Evolutionary conservation across 345 rosid genomes (phyloP).

Genomic region (Salix dunnii): DNA sequence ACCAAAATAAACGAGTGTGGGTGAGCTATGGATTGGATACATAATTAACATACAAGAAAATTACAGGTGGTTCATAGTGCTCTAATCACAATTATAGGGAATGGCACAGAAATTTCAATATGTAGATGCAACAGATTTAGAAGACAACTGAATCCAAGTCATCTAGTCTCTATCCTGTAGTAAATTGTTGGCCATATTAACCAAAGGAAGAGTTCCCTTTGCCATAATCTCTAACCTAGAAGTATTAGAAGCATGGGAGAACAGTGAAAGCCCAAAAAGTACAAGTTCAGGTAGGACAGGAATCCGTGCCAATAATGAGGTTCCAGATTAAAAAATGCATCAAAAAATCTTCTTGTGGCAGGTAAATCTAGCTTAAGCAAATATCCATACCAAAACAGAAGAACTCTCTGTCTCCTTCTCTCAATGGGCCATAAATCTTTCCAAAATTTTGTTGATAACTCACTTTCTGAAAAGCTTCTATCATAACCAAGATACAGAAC

Average conservation of each 20-base stretch:
- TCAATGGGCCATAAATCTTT: conserved; percentile 91
- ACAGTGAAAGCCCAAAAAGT: conserved; percentile 76
- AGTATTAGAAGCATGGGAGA: conserved; percentile 78
- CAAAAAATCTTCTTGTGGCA: conserved; percentile 85
- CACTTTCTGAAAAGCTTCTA: conserved; percentile 43
- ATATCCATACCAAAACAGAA: conserved; percentile 99
- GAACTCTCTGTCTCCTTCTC: conserved; percentile 96
- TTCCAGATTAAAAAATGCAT: conserved; percentile 78
- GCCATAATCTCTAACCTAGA: conserved; percentile 94
- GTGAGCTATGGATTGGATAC: neutral
- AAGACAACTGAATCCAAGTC: conserved; percentile 10
- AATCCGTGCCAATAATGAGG: conserved; percentile 96
- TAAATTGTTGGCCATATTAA: conserved; percentile 75
- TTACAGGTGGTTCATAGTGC: neutral
- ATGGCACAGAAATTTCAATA: neutral
- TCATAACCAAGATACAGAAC: conserved; percentile 64
- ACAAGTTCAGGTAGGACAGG: conserved; percentile 86
- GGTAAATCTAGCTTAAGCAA: conserved; percentile 78
- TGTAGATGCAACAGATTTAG: conserved; percentile 8
- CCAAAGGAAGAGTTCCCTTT: conserved; percentile 88
- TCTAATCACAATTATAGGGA: neutral
- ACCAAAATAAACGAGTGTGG: neutral
- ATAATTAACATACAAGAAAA: neutral
- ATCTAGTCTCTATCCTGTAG: conserved; percentile 66
- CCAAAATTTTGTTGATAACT: conserved; percentile 79